Evolutionary conservation across 768 basidiomycete species (phyloP), one percentile per base, ranked within the genome.

Genomic region (Amanita muscaria): DNA sequence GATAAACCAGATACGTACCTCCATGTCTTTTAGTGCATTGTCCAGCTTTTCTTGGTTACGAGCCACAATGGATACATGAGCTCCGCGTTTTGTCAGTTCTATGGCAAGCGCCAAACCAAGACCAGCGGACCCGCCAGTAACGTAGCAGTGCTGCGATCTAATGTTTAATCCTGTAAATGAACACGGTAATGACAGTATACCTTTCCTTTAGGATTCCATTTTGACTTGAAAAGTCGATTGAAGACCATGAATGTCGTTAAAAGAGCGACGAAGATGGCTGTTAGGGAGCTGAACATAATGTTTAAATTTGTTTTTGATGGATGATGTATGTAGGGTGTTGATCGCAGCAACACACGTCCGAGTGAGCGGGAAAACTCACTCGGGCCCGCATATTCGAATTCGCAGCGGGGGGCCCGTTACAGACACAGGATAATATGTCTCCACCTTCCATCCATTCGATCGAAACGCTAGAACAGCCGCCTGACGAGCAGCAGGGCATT

Each of bases 61-160:
- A 5, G 89, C 90, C 8, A 93, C 83, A 48, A 93, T 88, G 5
- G 86, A 88, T 3, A 93, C 81, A 50, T 88, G 72, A 0, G 90
- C 88, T 0, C 92, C 91, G 47, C 68, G 68, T 48, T 67, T 64
- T 11, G 76, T 74, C 2, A 94, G 69, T 12, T 82, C 64, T 22
- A 73, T 68, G 1, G 89, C 84, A 6, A 93, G 65, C 0, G 79
- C 73, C 2, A 89, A 71, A 1, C 91, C 91, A 0, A 92, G 75
- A 1, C 91, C 91, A 11, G 79, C 69, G 32, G 80, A 84, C 3
- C 87, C 90, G 2, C 91, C 91, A 0, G 89, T 89, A 14, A 94
- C 68, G 57, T 89, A 88, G 61, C 80, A 78, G 53, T 91, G 87
- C 91, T 93, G 31, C 22, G 2, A 15, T 21, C 12, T 12, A 4